Evolutionary conservation across 1,139 yeast species (phyloP).

Genomic region (Suhomyces atakaporum): DNA sequence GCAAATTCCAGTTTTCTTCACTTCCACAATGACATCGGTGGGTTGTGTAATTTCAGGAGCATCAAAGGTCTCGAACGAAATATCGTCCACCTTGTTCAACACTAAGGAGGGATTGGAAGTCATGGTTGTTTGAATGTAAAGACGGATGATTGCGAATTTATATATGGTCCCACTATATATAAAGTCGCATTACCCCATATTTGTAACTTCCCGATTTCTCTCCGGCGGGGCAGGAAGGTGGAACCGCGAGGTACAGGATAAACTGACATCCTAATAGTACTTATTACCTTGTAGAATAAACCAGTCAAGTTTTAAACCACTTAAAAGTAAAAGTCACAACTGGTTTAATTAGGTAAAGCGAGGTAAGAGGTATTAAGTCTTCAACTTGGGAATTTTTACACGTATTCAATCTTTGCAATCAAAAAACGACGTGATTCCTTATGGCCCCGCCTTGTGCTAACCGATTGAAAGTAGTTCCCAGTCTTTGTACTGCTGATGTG

Average conservation of each 20-base stretch:
- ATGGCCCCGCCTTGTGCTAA: no score
- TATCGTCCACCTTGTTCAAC: constrained; percentile 62
- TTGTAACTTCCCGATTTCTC: constrained; percentile 7
- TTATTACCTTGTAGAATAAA: no score
- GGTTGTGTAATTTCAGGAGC: constrained; percentile 63
- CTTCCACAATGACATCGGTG: constrained; percentile 71
- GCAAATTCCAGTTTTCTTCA: constrained; percentile 82
- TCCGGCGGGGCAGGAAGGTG: constrained; percentile 6
- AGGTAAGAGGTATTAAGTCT: no score
- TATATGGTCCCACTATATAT: background rate
- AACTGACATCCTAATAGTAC: no score
- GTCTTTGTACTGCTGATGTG: no score
- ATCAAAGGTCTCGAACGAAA: constrained; percentile 64
- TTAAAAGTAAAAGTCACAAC: no score
- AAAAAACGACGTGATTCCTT: no score
- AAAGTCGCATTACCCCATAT: constrained; percentile 9
- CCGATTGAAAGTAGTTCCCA: no score
- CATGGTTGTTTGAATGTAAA: background rate
- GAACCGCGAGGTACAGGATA: background rate
- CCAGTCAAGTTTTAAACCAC: no score
- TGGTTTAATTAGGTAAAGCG: no score
- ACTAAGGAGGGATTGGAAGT: constrained; percentile 66
- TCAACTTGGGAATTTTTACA: no score
- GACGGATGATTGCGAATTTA: background rate
- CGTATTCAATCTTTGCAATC: no score